Base-by-base conservation (phyloP, 768 basidiomycete genomes). In the Boletus vinaceobasis region DNA sequence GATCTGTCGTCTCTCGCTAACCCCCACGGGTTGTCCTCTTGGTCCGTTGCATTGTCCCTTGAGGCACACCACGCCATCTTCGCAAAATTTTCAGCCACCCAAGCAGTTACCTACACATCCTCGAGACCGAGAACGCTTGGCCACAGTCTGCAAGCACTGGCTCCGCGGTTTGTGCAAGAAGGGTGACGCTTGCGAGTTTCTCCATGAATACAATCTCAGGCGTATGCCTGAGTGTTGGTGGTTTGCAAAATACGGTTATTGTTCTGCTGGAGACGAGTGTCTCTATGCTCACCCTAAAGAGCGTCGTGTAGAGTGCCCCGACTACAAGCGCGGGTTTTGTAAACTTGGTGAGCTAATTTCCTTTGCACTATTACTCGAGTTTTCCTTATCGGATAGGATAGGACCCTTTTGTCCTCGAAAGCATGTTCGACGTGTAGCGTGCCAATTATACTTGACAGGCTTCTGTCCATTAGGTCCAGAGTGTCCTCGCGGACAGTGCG, bases 191-290 rank as follows among this genome's bases (percentile, higher is more conserved):
- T 99, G 97, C 75, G 97, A 98, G 75, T 99, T 98, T 72, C 80
- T 98, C 68, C 97, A 99, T 74, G 97, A 98, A 75, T 99, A 98
- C 77, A 97, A 98, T 70, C 80, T 99, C 48, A 77, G 97, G 55
- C 87, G 92, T 57, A 98, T 98, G 95, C 97, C 97, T 7, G 93
- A 98, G 70, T 98, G 97, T 66, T 97, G 93, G 88, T 98, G 94
- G 94, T 98, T 86, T 71, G 92, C 92, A 48, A 97, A 96, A 71
- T 95, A 93, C 65, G 97, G 97, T 15, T 98, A 94, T 72, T 98
- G 97, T 71, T 91, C 92, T 26, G 88, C 94, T 19, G 96, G 97
- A 53, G 94, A 96, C 62, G 95, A 98, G 72, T 99, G 97, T 70
- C 77, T 99, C 61, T 99, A 98, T 70, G 91, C 92, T 15, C 93